These are phyloP conservation scores for Penicillium sp. DNA, from an alignment of 2,329 filamentous ascomycete species.

Conservation along the genomic window DNA sequence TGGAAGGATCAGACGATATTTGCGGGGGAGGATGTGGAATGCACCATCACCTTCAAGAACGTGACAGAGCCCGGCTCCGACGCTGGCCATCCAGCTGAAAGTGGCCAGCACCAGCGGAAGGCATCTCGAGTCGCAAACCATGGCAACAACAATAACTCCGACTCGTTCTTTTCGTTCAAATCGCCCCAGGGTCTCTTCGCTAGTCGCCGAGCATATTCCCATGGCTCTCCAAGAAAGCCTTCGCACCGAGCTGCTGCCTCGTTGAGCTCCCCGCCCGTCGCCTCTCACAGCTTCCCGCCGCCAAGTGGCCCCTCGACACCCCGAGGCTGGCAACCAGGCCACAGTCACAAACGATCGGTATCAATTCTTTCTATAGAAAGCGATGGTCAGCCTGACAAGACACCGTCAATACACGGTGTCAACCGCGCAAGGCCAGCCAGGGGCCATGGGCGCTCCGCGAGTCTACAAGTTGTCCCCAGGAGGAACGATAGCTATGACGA, in stretches of 20 bases:
- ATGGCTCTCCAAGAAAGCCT: constrained; percentile 30
- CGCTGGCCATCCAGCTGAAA: constrained; percentile 24
- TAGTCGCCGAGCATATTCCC: constrained; percentile 33
- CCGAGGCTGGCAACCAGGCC: constrained; percentile 38
- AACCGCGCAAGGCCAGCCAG: constrained; percentile 51
- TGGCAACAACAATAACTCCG: constrained; percentile 30
- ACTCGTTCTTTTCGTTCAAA: constrained; percentile 38
- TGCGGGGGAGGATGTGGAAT: constrained; percentile 91
- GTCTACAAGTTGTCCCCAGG: constrained; percentile 65
- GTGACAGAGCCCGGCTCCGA: constrained; percentile 48
- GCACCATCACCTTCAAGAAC: constrained; percentile 95
- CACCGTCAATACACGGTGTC: constrained; percentile 28
- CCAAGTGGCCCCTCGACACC: constrained; percentile 27
- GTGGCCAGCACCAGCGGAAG: constrained; percentile 32
- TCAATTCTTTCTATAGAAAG: constrained; percentile 74
- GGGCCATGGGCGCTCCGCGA: constrained; percentile 71
- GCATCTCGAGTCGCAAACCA: constrained; percentile 33
- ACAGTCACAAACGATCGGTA: constrained; percentile 67
- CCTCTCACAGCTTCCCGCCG: constrained; percentile 41
- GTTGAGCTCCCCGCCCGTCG: constrained; percentile 35
- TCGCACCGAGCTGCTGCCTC: constrained; percentile 39
- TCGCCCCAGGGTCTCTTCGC: constrained; percentile 36
- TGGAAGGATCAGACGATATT: constrained; percentile 95
- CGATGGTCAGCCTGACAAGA: constrained; percentile 36
- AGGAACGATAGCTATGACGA: constrained; percentile 40